Percentiles rank a stretch among this genome's conserved stretches.
Evolutionary conservation across 2,329 filamentous ascomycete genomes (phyloP).

Genomic region (Trichoderma brevicompactum): DNA sequence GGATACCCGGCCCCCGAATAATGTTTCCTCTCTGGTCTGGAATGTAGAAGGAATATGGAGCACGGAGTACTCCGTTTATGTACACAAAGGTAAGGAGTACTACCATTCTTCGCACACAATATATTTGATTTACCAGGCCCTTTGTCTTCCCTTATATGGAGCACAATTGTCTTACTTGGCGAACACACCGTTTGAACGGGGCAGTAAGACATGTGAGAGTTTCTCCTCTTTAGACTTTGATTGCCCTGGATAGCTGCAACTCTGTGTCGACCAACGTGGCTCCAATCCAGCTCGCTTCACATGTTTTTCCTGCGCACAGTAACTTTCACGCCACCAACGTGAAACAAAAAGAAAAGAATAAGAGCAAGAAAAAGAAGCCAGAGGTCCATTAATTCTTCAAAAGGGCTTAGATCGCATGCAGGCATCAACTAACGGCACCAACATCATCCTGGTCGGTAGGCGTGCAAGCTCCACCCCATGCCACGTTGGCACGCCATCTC

Average conservation of each 20-base stretch:
- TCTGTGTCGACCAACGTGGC: conserved; percentile 12
- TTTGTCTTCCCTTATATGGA: not conserved
- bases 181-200: not conserved
- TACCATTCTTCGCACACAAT: conserved; percentile 14
- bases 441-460: not conserved
- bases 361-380: not conserved
- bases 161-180: not conserved
- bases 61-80: conserved; percentile 15
- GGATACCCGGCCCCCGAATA: conserved; percentile 4
- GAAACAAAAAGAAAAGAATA: not conserved
- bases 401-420: not conserved
- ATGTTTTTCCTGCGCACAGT: conserved; percentile 1
- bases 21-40: not conserved
- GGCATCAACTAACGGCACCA: not conserved
- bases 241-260: conserved; percentile 4
- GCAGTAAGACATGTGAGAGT: conserved; percentile 1
- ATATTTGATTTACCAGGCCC: not conserved
- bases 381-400: not conserved
- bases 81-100: not conserved
- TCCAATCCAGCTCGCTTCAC: conserved; percentile 4
- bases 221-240: not conserved
- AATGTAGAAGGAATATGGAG: not conserved
- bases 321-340: conserved; percentile 8
- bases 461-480: conserved; percentile 5
- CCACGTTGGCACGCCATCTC: conserved; percentile 13